A percentile compares a stretch with the other conserved stretches of the same genome.
Conservation (phyloP, 352 stramenopile species). For the Pythium graminicola region DNA sequence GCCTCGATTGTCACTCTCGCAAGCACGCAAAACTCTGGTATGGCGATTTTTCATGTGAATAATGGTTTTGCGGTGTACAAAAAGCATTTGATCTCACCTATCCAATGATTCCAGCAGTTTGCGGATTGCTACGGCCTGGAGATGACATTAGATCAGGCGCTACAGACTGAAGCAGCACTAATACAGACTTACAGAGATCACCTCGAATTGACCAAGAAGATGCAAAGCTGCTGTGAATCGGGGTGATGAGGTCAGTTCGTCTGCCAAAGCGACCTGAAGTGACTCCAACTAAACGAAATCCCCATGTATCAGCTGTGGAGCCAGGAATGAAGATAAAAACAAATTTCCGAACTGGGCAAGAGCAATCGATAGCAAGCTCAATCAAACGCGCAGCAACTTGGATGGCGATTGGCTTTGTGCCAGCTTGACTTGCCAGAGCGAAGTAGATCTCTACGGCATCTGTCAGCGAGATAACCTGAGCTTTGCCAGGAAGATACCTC, state of each 20-base stretch:
- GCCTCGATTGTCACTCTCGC: neutral
- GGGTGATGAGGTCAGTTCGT: slow-evolving; percentile 5
- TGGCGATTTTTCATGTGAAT: too few relatives aligned
- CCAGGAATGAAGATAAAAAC: neutral
- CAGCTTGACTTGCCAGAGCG: slow-evolving; percentile 3
- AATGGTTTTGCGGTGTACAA: too few relatives aligned
- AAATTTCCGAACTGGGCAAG: neutral
- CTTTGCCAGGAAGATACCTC: too few relatives aligned
- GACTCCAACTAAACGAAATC: slow-evolving; percentile 3
- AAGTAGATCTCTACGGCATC: slow-evolving; percentile 13
- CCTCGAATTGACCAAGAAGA: slow-evolving; percentile 9
- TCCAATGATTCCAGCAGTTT: slow-evolving; percentile 11
- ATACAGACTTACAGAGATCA: slow-evolving; percentile 3
- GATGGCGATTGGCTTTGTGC: neutral
- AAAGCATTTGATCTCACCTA: slow-evolving; percentile 6
- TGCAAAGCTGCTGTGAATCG: slow-evolving; percentile 11
- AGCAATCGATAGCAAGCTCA: neutral
- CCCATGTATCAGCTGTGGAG: neutral
- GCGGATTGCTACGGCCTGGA: slow-evolving; percentile 2
- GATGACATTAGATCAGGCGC: neutral
- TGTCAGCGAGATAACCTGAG: neutral
- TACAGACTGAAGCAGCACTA: neutral
- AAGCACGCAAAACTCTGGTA: neutral
- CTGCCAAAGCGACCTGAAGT: slow-evolving; percentile 7
- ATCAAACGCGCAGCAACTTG: neutral